Conservation (phyloP, 2,329 filamentous ascomycete species). For the Harringtonia lauricola region DNA sequence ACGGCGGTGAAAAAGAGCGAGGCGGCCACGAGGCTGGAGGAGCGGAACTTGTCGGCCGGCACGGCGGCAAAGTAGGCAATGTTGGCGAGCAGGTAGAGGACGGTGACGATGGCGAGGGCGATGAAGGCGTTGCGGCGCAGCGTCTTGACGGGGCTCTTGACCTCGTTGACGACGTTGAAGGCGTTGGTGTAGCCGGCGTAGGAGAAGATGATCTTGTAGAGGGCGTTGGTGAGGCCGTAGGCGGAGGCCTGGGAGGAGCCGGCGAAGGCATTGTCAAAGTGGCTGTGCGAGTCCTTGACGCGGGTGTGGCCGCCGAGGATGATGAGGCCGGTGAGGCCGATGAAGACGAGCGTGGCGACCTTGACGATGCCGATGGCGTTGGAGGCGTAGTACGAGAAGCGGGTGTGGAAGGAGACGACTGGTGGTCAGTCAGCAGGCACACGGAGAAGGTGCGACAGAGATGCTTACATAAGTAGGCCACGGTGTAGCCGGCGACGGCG, state of each 20-base stretch:
- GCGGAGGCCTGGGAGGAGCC: constrained; percentile 30
- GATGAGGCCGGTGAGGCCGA: constrained; percentile 44
- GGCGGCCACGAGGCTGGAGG: constrained; percentile 40
- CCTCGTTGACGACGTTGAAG: constrained; percentile 50
- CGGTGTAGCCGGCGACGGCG: constrained; percentile 50
- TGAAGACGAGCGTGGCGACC: constrained; percentile 45
- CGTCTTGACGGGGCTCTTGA: constrained; percentile 47
- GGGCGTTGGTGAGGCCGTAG: constrained; percentile 39
- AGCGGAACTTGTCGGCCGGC: constrained; percentile 28
- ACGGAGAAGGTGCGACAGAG: constrained; percentile 7
- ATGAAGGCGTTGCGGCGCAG: constrained; percentile 37
- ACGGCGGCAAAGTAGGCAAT: constrained; percentile 48
- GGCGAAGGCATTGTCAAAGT: constrained; percentile 43
- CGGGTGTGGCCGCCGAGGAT: constrained; percentile 42
- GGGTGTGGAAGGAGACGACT: constrained; percentile 36
- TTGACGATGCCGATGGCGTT: constrained; percentile 47
- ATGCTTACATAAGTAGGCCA: constrained; percentile 41
- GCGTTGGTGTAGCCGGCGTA: constrained; percentile 47
- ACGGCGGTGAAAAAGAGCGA: constrained; percentile 47
- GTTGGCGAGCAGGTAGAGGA: constrained; percentile 47
- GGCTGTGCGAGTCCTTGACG: constrained; percentile 36
- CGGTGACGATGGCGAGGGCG: constrained; percentile 36
- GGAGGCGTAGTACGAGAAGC: constrained; percentile 37
- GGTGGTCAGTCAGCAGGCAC: background rate
- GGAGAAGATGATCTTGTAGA: constrained; percentile 48